Evolutionary conservation across 23 red algal species (phyloP), one percentile per base, ranked within the genome.

Genomic region (Gracilaria vermiculophylla): DNA sequence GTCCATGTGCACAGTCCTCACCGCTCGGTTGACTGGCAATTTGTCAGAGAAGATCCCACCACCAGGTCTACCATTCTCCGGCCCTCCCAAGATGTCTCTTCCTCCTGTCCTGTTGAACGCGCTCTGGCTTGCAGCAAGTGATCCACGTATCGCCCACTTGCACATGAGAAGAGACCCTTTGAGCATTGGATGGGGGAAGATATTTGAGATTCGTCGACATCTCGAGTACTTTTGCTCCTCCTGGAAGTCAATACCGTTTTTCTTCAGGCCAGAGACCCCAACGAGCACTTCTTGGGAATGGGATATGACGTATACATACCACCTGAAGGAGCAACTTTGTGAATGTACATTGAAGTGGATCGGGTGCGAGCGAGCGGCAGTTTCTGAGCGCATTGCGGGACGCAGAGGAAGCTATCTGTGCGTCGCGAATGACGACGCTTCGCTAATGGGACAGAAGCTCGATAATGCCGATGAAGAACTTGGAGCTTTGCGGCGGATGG

Each of bases 161-260:
- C 94, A 95, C 70, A 53, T 99, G 43, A 81, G 88, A 28, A 52
- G 95, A 13, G 88, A 78, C 0, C 49, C 79, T 13, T 62, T 99
- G 14, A 36, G 70, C 10, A 95, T 93, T 76, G 97, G 97, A 5
- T 99, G 87, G 84, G 97, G 75, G 20, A 94, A 94, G 67, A 58
- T 99, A 16, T 85, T 91, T 57, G 97, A 99, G 77, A 50, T 95
- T 17, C 94, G 97, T 40, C 92, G 97, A 28, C 92, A 99, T 80
- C 41, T 99, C 20, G 92, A 99, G 39, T 95, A 91, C 57, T 99
- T 99, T 55, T 64, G 88, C 16, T 42, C 84, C 35, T 47, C 78
- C 3, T 92, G 92, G 29, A 99, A 99, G 67, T 48, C n/a, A 72
- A 95, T 8, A 86, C 81, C 16, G 90, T 88, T 7, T 99, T 88